Evolutionary conservation across 2,329 filamentous ascomycete species (phyloP), one percentile per base, ranked within the genome.

Genomic region (Colletotrichum filicis): DNA sequence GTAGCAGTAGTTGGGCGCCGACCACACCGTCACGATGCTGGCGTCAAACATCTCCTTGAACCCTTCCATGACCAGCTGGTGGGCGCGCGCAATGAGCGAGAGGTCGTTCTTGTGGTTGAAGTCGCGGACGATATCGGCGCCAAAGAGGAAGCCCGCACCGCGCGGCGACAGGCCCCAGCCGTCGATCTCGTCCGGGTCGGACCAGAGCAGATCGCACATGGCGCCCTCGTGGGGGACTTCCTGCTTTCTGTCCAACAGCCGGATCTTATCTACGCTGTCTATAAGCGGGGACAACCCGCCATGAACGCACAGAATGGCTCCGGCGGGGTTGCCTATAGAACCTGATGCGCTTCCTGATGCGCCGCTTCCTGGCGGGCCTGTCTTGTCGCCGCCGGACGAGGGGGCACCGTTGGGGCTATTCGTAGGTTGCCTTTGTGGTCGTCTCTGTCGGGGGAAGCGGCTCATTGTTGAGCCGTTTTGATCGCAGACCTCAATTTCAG

Each of bases 31-130:
- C 55, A 98, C 97, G 75, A 99, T 98, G 60, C 92, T 94, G 16
- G 92, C 93, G 80, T 98, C 95, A 79, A 98, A 99, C 95, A 98
- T 98, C 82, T 98, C 97, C 85, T 98, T 98, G 83, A 98, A 99
- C 0, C 97, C 97, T 82, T 99, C 97, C 97, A 98, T 99, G 76
- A 99, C 97, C 26, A 99, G 91, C 82, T 99, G 97, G 81, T 99
- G 97, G 1, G 97, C 97, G 68, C 97, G 91, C 22, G 96, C 97
- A 76, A 99, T 97, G 65, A 99, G 88, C 26, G 93, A 95, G 32
- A 99, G 89, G 79, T 98, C 94, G 82, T 99, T 99, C 71, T 92
- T 91, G 83, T 98, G 93, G 84, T 98, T 99, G 86, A 99, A 99
- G 76, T 92, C 92, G 79, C 97, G 97, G 79, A 98, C 96, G 71